Evolutionary conservation across 2,329 filamentous ascomycete genomes (phyloP), one percentile per base, ranked within the genome.

Genomic region (Penicillium expansum): DNA sequence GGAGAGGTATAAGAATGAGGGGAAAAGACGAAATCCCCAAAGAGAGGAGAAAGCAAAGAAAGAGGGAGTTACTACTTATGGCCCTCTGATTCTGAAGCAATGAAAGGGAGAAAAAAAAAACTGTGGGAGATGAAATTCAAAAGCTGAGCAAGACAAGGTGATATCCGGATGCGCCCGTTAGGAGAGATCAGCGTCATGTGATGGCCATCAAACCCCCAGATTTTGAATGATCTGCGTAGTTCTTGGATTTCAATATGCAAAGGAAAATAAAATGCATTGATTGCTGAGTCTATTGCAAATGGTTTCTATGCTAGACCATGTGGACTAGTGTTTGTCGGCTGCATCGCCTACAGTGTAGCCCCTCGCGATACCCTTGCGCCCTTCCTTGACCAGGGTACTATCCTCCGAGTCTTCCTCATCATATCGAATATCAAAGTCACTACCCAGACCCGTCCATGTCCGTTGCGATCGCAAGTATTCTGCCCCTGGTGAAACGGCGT

Each of bases 371-470:
- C 94, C 94, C 62, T 87, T 89, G 62, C 91, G 84, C 1, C 94
- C 94, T 74, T 97, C 87, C 69, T 96, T 91, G 56, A 99, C 83
- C 18, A 84, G 72, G 1, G 89, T 87, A 55, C 89, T 82, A 38
- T 77, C 69, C 8, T 52, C 62, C 14, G 77, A 77, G n/a, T 76
- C 79, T 48, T 82, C 80, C n/a, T 83, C 80, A 30, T 87, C 83
- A 62, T 84, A 84, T 62, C 74, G 76, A 57, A 84, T 80, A 57
- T 82, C 80, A 67, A 92, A 95, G 71, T 99, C 94, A 60, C 86
- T 96, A 0, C 94, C 94, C 24, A 99, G 76, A 0, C 94, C 94
- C 69, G 89, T 89, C 94, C 94, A 99, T 4, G 91, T 96, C 55
- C 94, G 79, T 67, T 92, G 85, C 4, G 88, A 89, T 32, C 88